Conservation (phyloP, 2,329 filamentous ascomycete genomes). For the Colletotrichum higginsianum region DNA sequence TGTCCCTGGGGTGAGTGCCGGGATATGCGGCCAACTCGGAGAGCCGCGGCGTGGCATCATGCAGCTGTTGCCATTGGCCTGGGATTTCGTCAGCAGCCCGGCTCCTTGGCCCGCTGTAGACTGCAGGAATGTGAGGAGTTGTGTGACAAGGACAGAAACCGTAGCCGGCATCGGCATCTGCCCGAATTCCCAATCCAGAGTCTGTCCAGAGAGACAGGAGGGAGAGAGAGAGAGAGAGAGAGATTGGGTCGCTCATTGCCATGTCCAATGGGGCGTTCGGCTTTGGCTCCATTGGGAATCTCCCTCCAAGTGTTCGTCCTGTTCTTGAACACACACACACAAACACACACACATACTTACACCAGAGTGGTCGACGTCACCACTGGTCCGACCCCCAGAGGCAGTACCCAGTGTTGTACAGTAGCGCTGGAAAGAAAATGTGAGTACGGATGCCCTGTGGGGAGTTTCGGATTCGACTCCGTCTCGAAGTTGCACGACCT, state of each 20-base stretch:
- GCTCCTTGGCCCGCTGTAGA: background rate
- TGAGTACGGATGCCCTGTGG: conserved; percentile 4
- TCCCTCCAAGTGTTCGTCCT: background rate
- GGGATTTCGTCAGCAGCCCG: conserved; percentile 19
- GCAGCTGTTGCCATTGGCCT: conserved; percentile 38
- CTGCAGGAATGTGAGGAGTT: too few relatives aligned
- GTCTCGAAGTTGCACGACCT: background rate
- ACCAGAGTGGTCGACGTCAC: conserved; percentile 22
- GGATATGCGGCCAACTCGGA: background rate
- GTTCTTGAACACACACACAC: background rate
- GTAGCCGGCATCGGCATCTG: conserved; percentile 35
- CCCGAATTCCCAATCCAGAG: background rate
- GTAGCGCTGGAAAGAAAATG: conserved; percentile 1
- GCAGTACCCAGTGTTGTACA: background rate
- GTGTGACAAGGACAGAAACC: background rate
- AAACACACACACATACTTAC: background rate
- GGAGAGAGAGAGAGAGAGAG: too few relatives aligned
- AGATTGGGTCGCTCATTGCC: background rate
- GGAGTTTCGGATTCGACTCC: conserved; percentile 24
- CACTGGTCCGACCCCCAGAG: background rate
- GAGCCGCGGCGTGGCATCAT: conserved; percentile 30
- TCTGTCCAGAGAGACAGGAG: too few relatives aligned
- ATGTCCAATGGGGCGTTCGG: conserved; percentile 26
- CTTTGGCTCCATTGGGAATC: conserved; percentile 20
- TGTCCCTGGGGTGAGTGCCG: conserved; percentile 1